Conservation (phyloP, 352 stramenopile genomes). For the Globisporangium cystogenes region DNA sequence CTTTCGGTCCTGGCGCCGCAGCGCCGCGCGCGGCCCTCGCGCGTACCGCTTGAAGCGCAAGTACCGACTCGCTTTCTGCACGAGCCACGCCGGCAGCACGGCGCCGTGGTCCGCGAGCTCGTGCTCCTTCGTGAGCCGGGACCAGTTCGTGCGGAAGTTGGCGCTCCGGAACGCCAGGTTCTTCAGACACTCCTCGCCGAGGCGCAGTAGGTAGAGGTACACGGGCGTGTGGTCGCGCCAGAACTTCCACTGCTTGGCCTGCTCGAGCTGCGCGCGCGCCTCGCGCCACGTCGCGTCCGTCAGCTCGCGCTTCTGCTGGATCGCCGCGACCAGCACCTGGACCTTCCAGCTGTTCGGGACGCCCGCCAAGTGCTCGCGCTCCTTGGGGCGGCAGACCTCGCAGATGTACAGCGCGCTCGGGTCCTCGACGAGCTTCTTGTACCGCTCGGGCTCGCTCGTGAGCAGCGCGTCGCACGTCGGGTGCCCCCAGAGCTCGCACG, state of each 20-base stretch:
- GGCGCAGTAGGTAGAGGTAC: conserved; percentile 75
- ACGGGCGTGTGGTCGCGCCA: conserved; percentile 73
- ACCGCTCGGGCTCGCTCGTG: conserved; percentile 46
- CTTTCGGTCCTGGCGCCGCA: conserved; percentile 55
- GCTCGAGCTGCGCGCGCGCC: conserved; percentile 40
- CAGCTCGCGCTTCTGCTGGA: conserved; percentile 59
- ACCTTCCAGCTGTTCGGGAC: conserved; percentile 47
- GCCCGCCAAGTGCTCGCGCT: conserved; percentile 39
- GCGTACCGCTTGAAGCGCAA: conserved; percentile 83
- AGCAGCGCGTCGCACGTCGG: conserved; percentile 67
- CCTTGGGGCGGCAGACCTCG: conserved; percentile 50
- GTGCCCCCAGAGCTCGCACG: conserved; percentile 81
- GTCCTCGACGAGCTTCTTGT: conserved; percentile 62
- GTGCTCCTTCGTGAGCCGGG: conserved; percentile 40
- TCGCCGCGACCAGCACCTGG: conserved; percentile 63
- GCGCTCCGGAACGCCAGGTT: conserved; percentile 71
- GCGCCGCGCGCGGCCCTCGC: conserved; percentile 52
- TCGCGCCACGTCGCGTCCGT: conserved; percentile 69
- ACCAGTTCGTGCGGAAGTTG: conserved; percentile 73
- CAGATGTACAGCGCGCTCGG: conserved; percentile 73
- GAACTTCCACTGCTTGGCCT: conserved; percentile 59
- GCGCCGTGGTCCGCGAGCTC: conserved; percentile 27
- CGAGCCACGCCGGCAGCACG: conserved; percentile 50
- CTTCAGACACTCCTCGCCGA: conserved; percentile 83
- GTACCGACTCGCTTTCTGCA: conserved; percentile 78